These are phyloP conservation scores for Athelia sp. DNA, from an alignment of 1,284 basidiomycete genomes.

Conservation along the genomic window DNA sequence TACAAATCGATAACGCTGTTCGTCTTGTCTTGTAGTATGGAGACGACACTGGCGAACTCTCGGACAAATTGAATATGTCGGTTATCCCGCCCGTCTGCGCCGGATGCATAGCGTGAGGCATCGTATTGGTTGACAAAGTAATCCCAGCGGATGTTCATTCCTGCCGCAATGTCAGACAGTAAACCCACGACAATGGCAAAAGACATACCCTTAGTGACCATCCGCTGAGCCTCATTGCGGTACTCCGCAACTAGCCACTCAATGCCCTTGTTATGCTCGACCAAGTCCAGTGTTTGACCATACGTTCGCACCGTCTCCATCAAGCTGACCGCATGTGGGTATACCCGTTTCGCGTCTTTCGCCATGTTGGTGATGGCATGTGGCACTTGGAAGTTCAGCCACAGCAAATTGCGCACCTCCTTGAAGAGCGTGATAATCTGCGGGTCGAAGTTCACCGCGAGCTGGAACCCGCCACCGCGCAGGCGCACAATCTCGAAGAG, in stretches of 20 bases:
- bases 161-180: conserved; percentile 32
- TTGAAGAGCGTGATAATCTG: conserved; percentile 99
- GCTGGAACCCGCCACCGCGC: conserved; percentile 77
- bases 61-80: conserved; percentile 91
- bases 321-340: conserved; percentile 95
- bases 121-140: conserved; percentile 93
- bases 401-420: conserved; percentile 92
- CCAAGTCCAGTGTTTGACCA: conserved; percentile 87
- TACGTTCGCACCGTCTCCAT: conserved; percentile 99
- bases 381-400: conserved; percentile 94
- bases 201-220: conserved; percentile 76
- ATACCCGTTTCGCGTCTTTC: conserved; percentile 96
- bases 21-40: conserved; percentile 88
- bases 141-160: conserved; percentile 95
- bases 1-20: conserved; percentile 91
- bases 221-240: conserved; percentile 84
- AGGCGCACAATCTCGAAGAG: conserved; percentile 92
- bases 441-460: conserved; percentile 95
- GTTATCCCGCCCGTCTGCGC: conserved; percentile 77
- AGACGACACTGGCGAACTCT: conserved; percentile 91
- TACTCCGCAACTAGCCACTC: conserved; percentile 93
- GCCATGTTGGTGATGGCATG: conserved; percentile 95
- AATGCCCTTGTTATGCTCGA: conserved; percentile 86
- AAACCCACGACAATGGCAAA: background rate
- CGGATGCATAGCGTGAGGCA: conserved; percentile 65